Evolutionary conservation across 2,329 filamentous ascomycete genomes (phyloP).

Genomic region (Aureobasidium mangrovei): DNA sequence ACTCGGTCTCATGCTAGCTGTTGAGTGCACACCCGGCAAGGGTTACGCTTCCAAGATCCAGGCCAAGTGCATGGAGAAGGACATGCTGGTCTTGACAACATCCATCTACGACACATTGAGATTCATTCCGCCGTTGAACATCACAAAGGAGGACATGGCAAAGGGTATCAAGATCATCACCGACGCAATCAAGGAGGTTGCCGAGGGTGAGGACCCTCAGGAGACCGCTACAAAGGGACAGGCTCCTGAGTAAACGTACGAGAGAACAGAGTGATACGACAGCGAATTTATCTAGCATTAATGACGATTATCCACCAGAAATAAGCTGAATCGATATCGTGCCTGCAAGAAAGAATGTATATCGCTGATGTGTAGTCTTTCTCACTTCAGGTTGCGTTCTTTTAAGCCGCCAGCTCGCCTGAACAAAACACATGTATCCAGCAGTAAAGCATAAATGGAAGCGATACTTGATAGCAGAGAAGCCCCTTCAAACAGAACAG

Average conservation of each 20-base stretch:
- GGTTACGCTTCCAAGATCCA: slow-evolving; percentile 31
- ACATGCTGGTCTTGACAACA: slow-evolving; percentile 33
- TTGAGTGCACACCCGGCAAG: slow-evolving; percentile 29
- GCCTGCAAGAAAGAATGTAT: too few species aligned
- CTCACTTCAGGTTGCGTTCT: too few species aligned
- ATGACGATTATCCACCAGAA: background rate
- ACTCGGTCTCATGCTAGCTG: slow-evolving; percentile 32
- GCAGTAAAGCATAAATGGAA: too few species aligned
- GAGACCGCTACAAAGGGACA: slow-evolving; percentile 19
- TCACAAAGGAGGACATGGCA: slow-evolving; percentile 31
- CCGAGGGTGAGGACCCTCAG: slow-evolving; percentile 18
- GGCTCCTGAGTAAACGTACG: slow-evolving; percentile 15
- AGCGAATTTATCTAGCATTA: background rate
- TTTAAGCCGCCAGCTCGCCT: too few species aligned
- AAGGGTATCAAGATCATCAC: slow-evolving; percentile 29
- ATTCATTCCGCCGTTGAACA: slow-evolving; percentile 34
- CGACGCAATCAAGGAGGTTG: slow-evolving; percentile 30
- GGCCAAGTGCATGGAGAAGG: slow-evolving; percentile 32
- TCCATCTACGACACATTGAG: slow-evolving; percentile 33
- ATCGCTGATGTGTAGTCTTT: too few species aligned
- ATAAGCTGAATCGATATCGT: too few species aligned
- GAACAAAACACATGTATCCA: too few species aligned
- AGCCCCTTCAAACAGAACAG: background rate
- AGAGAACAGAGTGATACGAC: background rate
- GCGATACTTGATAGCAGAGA: too few species aligned